These are phyloP conservation scores for Termitomyces bulborhizus DNA, from an alignment of 768 basidiomycete species.

Conservation along the genomic window DNA sequence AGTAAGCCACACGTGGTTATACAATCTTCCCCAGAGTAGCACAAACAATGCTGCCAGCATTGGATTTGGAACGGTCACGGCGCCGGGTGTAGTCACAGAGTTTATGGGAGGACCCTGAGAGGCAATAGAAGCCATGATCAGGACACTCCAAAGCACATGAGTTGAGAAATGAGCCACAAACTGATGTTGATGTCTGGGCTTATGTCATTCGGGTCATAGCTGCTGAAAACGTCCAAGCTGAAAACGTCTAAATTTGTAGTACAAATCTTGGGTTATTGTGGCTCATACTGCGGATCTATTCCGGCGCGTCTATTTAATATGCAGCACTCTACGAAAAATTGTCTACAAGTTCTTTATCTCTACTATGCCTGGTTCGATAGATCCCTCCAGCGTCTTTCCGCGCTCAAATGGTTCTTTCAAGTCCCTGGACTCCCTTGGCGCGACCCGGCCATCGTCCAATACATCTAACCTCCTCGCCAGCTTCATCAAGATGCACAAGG, in stretches of 20 bases:
- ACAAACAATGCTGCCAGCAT: neutral
- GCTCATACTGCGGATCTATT: constrained; percentile 4
- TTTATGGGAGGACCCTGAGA: constrained; percentile 14
- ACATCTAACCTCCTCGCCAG: constrained; percentile 20
- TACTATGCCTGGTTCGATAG: constrained; percentile 20
- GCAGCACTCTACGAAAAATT: neutral
- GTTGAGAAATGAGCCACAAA: neutral
- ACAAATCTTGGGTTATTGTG: neutral
- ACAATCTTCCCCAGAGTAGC: neutral
- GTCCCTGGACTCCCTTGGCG: neutral
- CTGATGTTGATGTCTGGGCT: neutral
- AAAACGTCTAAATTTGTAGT: neutral
- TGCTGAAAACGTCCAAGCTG: neutral
- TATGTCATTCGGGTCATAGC: neutral
- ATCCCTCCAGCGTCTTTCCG: constrained; percentile 16
- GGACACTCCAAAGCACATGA: neutral
- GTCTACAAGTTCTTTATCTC: neutral
- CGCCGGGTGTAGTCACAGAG: neutral
- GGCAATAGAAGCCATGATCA: constrained; percentile 4
- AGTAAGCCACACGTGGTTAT: neutral
- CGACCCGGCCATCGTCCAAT: neutral
- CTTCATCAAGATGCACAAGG: constrained; percentile 42
- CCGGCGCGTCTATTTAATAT: constrained; percentile 14
- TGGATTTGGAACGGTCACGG: neutral
- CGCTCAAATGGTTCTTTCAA: constrained; percentile 3